These are phyloP conservation scores for Chlamydomonas asymmetrica DNA, from an alignment of 139 green algal genomes.

Conservation along the genomic window DNA sequence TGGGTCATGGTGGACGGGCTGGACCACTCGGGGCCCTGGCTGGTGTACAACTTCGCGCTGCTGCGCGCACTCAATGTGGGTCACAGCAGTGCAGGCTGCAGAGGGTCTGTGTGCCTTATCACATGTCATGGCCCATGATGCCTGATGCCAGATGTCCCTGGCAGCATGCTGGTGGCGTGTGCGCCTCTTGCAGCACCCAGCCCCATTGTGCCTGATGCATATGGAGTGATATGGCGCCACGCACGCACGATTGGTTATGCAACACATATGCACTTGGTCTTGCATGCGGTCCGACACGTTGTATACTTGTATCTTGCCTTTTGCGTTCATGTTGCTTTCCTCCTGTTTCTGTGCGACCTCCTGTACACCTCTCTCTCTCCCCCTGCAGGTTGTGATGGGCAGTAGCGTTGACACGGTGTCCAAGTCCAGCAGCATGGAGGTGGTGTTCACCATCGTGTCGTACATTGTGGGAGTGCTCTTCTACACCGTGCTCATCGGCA, in stretches of 20 bases:
- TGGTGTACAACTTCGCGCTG: slow-evolving; percentile 23
- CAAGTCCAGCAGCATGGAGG: slow-evolving; percentile 29
- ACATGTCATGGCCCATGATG: too few relatives aligned
- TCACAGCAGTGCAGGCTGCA: too few relatives aligned
- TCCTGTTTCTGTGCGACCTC: too few relatives aligned
- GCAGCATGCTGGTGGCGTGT: too few relatives aligned
- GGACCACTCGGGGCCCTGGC: slow-evolving; percentile 2
- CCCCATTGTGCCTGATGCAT: too few relatives aligned
- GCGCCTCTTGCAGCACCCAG: too few relatives aligned
- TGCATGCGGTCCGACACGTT: neutral
- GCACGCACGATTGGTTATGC: too few relatives aligned
- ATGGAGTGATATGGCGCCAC: too few relatives aligned
- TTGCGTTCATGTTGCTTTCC: neutral
- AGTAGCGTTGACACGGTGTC: slow-evolving; percentile 29
- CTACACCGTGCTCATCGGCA: slow-evolving; percentile 52
- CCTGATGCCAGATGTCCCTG: too few relatives aligned
- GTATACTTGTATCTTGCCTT: neutral
- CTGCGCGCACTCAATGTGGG: slow-evolving; percentile 15
- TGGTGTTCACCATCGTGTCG: slow-evolving; percentile 32
- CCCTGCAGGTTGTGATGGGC: slow-evolving; percentile 27
- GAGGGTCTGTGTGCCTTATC: too few relatives aligned
- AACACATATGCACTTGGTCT: neutral
- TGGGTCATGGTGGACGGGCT: slow-evolving; percentile 33
- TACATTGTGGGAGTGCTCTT: slow-evolving; percentile 39
- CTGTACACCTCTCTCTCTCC: neutral